A percentile compares a stretch with the other conserved stretches of the same genome.
Conservation (phyloP, 73 alveolate genomes). For the Paramecium primaurelia region DNA sequence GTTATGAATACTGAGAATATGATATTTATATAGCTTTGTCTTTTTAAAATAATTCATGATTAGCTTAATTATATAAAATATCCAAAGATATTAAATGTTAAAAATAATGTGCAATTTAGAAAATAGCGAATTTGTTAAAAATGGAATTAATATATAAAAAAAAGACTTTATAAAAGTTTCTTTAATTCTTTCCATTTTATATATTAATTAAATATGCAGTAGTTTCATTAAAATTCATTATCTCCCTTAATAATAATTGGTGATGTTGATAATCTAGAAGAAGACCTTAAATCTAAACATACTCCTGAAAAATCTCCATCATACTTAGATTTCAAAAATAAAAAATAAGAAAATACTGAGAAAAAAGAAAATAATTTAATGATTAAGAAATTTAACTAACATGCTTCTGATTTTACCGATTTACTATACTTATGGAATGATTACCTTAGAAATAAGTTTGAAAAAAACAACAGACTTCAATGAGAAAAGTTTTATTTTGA, state of each 20-base stretch:
- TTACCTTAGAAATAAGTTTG: neutral
- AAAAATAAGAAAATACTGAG: neutral
- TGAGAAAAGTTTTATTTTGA: neutral
- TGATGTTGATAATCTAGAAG: neutral
- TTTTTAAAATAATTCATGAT: neutral
- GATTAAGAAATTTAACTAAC: neutral
- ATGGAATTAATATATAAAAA: neutral
- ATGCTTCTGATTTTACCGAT: neutral
- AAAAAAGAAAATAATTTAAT: neutral
- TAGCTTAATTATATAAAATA: neutral
- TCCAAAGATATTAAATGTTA: neutral
- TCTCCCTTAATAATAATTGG: neutral
- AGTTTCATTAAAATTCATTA: neutral
- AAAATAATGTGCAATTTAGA: neutral
- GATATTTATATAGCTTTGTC: neutral
- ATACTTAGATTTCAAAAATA: neutral
- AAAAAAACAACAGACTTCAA: neutral
- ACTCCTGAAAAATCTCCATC: neutral
- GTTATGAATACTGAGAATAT: neutral
- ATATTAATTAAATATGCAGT: neutral
- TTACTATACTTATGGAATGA: neutral
- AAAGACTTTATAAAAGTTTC: neutral
- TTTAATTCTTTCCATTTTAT: neutral
- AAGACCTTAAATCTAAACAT: neutral
- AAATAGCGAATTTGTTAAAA: neutral